A percentile compares a stretch with the other conserved stretches of the same genome.
These are phyloP conservation scores for Solanum virginianum DNA, from an alignment of 257 asterid genomes.

Conservation along the genomic window DNA sequence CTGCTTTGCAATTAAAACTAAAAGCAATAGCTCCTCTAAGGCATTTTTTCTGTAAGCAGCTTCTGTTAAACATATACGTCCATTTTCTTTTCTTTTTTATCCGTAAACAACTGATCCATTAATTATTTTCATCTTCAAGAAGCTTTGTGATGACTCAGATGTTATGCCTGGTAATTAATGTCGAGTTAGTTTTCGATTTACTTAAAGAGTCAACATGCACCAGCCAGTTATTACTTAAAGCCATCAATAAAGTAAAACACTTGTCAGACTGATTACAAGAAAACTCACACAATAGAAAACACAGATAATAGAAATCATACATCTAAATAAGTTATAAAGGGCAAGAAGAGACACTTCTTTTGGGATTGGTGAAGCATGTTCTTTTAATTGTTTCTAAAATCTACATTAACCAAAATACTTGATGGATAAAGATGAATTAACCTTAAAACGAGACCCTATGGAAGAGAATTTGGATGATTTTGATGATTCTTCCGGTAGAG, in stretches of 20 bases:
- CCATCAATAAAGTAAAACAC: not conserved
- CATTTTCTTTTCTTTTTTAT: not conserved
- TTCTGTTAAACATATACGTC: not conserved
- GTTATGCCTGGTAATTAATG: not conserved
- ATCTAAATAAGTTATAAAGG: not conserved
- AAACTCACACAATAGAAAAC: not conserved
- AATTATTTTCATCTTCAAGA: not conserved
- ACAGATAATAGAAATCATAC: not conserved
- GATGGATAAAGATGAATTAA: constrained; percentile 5
- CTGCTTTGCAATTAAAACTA: not conserved
- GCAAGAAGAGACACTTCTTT: not conserved
- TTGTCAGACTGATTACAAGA: not conserved
- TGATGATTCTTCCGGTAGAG: constrained; percentile 83
- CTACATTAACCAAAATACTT: not conserved
- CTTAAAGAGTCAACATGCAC: not conserved
- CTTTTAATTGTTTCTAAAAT: not conserved
- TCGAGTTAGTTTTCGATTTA: not conserved
- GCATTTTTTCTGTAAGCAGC: not conserved
- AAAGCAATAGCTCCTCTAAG: not conserved
- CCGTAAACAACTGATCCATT: not conserved
- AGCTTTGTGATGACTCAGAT: not conserved
- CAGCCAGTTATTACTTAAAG: not conserved
- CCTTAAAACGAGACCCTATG: constrained; percentile 97
- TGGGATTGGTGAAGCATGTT: not conserved
- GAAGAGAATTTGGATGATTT: constrained; percentile 98